Conservation (phyloP, 768 basidiomycete genomes). For the Suillus tomentosus region DNA sequence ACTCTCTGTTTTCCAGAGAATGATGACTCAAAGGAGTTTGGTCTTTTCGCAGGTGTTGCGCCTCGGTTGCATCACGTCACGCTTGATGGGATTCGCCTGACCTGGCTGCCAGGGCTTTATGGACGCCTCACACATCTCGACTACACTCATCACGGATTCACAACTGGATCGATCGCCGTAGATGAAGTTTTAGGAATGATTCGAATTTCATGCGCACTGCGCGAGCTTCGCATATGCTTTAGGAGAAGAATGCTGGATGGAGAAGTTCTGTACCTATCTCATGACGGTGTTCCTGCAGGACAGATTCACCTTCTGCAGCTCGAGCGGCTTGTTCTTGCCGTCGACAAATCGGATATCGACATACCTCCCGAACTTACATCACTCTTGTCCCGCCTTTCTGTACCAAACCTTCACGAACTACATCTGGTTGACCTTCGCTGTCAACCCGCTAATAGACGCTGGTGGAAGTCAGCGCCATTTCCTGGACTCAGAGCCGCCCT, state of each 20-base stretch:
- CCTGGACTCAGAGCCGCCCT: not conserved
- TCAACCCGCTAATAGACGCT: slow-evolving; percentile 3
- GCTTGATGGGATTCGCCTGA: slow-evolving; percentile 63
- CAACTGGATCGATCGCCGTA: slow-evolving; percentile 53
- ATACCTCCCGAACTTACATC: slow-evolving; percentile 62
- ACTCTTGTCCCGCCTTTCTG: slow-evolving; percentile 50
- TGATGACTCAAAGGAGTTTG: slow-evolving; percentile 69
- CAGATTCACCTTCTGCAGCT: slow-evolving; percentile 43
- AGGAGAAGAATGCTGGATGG: slow-evolving; percentile 37
- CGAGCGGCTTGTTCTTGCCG: slow-evolving; percentile 46
- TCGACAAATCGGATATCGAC: slow-evolving; percentile 59
- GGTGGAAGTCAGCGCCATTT: not conserved
- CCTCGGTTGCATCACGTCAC: slow-evolving; percentile 57
- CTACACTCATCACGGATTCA: slow-evolving; percentile 75
- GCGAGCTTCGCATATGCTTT: slow-evolving; percentile 58
- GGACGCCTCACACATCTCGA: slow-evolving; percentile 63
- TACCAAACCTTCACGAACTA: slow-evolving; percentile 50
- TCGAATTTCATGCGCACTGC: slow-evolving; percentile 51
- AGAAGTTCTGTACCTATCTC: slow-evolving; percentile 25
- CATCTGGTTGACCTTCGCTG: slow-evolving; percentile 45
- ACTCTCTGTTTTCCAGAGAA: slow-evolving; percentile 61
- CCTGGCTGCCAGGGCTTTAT: slow-evolving; percentile 65
- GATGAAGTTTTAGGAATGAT: slow-evolving; percentile 62
- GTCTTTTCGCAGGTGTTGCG: slow-evolving; percentile 61
- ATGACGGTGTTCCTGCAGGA: slow-evolving; percentile 33